Evolutionary conservation across 352 stramenopile species (phyloP), one percentile per base, ranked within the genome.

Genomic region (Elongisporangium anandrum): DNA sequence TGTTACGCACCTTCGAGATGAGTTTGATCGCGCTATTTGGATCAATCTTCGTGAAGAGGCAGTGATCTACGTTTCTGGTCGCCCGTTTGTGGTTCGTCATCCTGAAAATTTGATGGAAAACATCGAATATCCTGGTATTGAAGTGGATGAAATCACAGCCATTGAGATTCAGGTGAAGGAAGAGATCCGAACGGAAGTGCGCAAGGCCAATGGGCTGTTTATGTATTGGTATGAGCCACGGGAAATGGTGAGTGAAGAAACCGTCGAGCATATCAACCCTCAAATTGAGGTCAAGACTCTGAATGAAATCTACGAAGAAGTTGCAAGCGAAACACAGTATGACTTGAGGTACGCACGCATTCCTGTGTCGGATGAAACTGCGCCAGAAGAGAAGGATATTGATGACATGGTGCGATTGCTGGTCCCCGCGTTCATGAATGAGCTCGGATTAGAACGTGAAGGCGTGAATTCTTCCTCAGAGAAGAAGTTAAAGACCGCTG

Each of bases 1-100:
- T 3, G 65, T 92, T 17, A 50, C 73, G 16, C 62, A 88, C 58
- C 70, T 92, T 52, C 66, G 73, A 22, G 59, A 59, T 3, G 69
- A 81, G 19, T 88, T 85, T 34, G 81, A 86, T 39, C 81, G 78
- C 22, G 83, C 79, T 8, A 92, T 96, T 21, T 97, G 88, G 88
- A 93, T 95, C 64, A 97, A 97, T 52, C 65, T 97, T 52, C 84
- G 90, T 4, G 88, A 96, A 66, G 90, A 97, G 70, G 87, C 87
- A n/a, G 77, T 97, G 12, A 79, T 97, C n/a, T 97, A 96, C 65
- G 89, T 96, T 15, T 79, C 69, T 45, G 88, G 87, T 4, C 77
- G 82, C 51, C 90, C 90, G 4, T 97, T 93, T 59, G 90, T 90
- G 52, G 75, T 96, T 50, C 90, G 90, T 4, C 81, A 94, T 49